Evolutionary conservation across 2,329 filamentous ascomycete species (phyloP), one percentile per base, ranked within the genome.

Genomic region (Paecilomyces variotii): DNA sequence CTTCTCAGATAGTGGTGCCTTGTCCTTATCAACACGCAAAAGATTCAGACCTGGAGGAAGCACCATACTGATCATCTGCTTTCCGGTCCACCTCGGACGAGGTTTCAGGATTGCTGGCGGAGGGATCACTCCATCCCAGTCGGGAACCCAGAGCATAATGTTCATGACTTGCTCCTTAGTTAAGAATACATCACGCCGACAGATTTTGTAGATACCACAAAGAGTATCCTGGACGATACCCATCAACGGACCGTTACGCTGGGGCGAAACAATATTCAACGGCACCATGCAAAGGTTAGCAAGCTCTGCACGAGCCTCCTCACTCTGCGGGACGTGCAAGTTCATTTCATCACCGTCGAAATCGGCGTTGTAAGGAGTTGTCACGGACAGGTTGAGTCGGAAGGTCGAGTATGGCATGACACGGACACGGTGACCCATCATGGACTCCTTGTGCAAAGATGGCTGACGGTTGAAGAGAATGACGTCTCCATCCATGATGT

Each of bases 271-370:
- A 69, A 99, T 97, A 75, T 99, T 97, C 67, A 94, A 84, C 0
- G 94, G 94, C n/a, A 99, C 94, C 83, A 97, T 88, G 74, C 93
- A 97, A 12, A 99, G 84, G 72, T 97, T 88, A 74, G 87, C 90
- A 66, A 99, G 86, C 75, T 99, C 94, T 53, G 95, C 91, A 61
- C 94, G 89, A 34, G 95, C 95, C 76, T 99, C 95, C 71, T 99
- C 92, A 39, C 90, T 94, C 71, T 99, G 94, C 3, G 94, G 95
- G 56, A 99, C 95, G 83, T 99, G 94, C 78, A 99, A 85, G 73
- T 99, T 99, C 94, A 99, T 99, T 77, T 99, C 94, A 74, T 99
- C 94, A 78, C 94, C 94, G 71, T 99, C 94, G 78, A 99, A 99
- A 89, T 99, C 94, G 68, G 94, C 94, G 79, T 99, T 99, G 82